Base-by-base conservation (phyloP, 208 protist genomes). In the Balamuthia mandrillaris region DNA sequence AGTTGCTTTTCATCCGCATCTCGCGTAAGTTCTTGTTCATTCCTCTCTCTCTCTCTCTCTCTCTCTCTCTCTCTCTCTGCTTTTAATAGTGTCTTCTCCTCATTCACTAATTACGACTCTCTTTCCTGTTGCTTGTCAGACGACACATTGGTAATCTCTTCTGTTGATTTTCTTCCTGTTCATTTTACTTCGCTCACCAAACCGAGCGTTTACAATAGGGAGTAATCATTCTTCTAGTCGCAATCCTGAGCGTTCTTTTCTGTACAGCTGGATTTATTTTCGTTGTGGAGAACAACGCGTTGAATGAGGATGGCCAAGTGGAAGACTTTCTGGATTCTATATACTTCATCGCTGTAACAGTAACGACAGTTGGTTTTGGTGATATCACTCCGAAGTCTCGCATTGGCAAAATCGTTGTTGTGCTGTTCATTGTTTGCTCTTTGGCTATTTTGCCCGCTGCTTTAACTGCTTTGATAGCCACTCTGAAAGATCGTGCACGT, bases 291-390 rank as follows among this genome's bases (percentile, higher is more conserved):
- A 79, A 79, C 49, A 60, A 41, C 18, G n/a, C 33, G n/a, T 47
- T 60, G 37, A 79, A 79, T 37, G 1, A 6, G 0, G 70, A 79
- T 1, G 70, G 70, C 2, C 27, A 41, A 37, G 29, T 79, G 21
- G 44, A 79, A 18, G 42, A 27, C 31, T 60, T 79, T 37, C 70
- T 79, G 45, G 70, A 79, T 21, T 7, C 70, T 10, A 10, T 3
- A 27, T 79, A 79, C 49, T 31, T 79, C 31, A 52, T 79, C 33
- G 39, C 58, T n/a, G 70, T 79, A 9, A 79, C 70, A 18, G 58
- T 79, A 54, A 60, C 70, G 29, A 79, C 70, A 31, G 70, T 79
- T 14, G 70, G 70, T 9, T 79, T 60, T 58, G 70, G 70, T 12
- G 70, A 79, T 27, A 60, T 61, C 70, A 45, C 70, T 18, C 44